Conservation (phyloP, 495 filamentous ascomycete genomes). For the Podospora fimiseda region DNA sequence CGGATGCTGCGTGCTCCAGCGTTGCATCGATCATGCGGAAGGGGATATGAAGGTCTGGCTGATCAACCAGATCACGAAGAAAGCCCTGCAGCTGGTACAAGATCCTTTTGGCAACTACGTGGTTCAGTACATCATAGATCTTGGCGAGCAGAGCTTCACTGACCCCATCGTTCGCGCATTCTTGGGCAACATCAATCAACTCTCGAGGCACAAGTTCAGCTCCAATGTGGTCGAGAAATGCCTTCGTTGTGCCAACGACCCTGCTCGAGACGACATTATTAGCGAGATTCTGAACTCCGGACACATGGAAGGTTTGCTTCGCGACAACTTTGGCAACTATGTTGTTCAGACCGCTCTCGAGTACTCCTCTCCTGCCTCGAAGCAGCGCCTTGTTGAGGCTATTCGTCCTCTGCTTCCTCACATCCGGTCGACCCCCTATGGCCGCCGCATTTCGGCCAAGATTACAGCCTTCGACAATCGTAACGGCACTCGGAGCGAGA, state of each 20-base stretch:
- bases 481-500: slow-evolving; percentile 18
- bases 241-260: slow-evolving; percentile 66
- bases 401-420: slow-evolving; percentile 76
- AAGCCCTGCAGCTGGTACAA: slow-evolving; percentile 78
- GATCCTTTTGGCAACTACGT: slow-evolving; percentile 99
- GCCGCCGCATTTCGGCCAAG: slow-evolving; percentile 85
- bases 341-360: slow-evolving; percentile 95
- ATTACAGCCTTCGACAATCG: slow-evolving; percentile 50
- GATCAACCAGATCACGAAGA: slow-evolving; percentile 74
- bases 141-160: slow-evolving; percentile 75
- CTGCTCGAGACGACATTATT: slow-evolving; percentile 71
- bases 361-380: slow-evolving; percentile 64
- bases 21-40: slow-evolving; percentile 95
- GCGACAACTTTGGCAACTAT: slow-evolving; percentile 92
- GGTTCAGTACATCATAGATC: slow-evolving; percentile 94
- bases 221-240: slow-evolving; percentile 99
- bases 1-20: slow-evolving; percentile 95
- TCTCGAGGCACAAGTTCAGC: slow-evolving; percentile 98
- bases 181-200: slow-evolving; percentile 58
- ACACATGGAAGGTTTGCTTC: slow-evolving; percentile 80
- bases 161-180: slow-evolving; percentile 77
- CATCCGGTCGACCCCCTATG: slow-evolving; percentile 85
- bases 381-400: slow-evolving; percentile 65
- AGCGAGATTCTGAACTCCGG: slow-evolving; percentile 67
- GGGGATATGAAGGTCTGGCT: slow-evolving; percentile 82